A percentile compares a stretch with the other conserved stretches of the same genome.
phyloP scores from a whole-genome alignment of 176 grass and related monocot genomes.

The Oryza glumipatula region DNA sequence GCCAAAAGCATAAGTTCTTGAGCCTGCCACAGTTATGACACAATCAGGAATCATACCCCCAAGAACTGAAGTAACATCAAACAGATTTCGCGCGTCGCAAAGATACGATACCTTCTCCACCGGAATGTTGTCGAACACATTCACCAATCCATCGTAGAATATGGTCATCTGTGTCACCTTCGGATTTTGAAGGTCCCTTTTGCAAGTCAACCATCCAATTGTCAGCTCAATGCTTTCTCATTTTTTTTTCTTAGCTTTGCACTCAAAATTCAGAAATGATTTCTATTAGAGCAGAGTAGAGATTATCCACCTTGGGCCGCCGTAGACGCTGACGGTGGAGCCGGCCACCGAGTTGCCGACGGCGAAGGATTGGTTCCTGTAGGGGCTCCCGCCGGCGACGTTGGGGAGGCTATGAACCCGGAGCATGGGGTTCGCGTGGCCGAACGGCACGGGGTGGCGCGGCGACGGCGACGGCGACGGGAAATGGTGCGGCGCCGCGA shows the following conservation, averaged over 20 bases:
- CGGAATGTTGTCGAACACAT: constrained; percentile 73
- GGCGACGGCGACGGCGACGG: constrained; percentile 35
- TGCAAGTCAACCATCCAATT: constrained; percentile 32
- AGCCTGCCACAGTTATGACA: constrained; percentile 49
- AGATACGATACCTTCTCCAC: constrained; percentile 62
- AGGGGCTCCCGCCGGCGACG: not conserved
- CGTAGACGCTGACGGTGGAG: constrained; percentile 51
- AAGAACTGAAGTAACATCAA: constrained; percentile 18
- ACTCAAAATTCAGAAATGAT: constrained; percentile 10
- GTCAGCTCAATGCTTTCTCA: not conserved
- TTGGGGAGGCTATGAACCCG: constrained; percentile 50
- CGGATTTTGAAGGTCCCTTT: constrained; percentile 56
- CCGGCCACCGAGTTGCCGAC: constrained; percentile 35
- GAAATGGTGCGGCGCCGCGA: constrained; percentile 29
- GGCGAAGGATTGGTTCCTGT: constrained; percentile 50
- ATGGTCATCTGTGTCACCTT: constrained; percentile 66
- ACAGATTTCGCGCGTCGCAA: constrained; percentile 4
- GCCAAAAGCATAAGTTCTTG: constrained; percentile 76
- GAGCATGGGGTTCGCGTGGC: constrained; percentile 45
- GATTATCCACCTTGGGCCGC: constrained; percentile 41
- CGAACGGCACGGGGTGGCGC: constrained; percentile 35
- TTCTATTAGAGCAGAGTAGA: constrained; percentile 1
- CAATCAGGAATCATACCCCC: constrained; percentile 33
- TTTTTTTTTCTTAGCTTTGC: not conserved
- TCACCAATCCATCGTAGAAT: constrained; percentile 79